Percentiles rank a stretch among this genome's conserved stretches.
These are phyloP conservation scores for Parastagonospora avenae DNA, from an alignment of 2,329 filamentous ascomycete species.

Conservation along the genomic window DNA sequence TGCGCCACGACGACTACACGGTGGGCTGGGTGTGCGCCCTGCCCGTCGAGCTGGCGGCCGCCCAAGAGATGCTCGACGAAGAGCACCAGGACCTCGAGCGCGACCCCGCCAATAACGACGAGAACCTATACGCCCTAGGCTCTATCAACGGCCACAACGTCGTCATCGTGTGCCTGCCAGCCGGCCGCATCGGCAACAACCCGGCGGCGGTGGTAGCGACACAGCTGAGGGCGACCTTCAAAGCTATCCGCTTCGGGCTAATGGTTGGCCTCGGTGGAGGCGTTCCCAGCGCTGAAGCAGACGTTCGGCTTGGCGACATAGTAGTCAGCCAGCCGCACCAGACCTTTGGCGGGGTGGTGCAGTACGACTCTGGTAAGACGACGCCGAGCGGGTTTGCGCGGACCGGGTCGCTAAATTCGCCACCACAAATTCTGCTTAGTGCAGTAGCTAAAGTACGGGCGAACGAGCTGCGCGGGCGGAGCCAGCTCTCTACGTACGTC, in stretches of 20 bases:
- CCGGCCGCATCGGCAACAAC: conserved; percentile 37
- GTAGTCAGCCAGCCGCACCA: conserved; percentile 7
- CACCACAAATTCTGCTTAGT: conserved; percentile 1
- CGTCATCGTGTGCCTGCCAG: conserved; percentile 40
- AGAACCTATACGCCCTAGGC: conserved; percentile 30
- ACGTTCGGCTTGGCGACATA: conserved; percentile 7
- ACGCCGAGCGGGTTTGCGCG: conserved; percentile 1
- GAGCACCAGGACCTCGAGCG: conserved; percentile 23
- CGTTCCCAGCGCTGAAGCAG: conserved; percentile 11
- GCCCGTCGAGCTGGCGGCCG: conserved; percentile 20
- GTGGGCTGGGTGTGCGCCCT: conserved; percentile 28
- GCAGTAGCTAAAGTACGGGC: conserved; percentile 1
- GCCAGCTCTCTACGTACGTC: neutral
- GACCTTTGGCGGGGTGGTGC: conserved; percentile 12
- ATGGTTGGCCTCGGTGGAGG: conserved; percentile 51
- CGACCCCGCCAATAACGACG: conserved; percentile 14
- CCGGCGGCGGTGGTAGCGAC: conserved; percentile 37
- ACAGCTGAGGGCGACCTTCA: conserved; percentile 35
- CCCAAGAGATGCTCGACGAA: conserved; percentile 10
- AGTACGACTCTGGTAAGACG: conserved; percentile 7
- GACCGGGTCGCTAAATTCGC: neutral
- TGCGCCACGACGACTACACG: conserved; percentile 25
- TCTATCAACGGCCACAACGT: conserved; percentile 37
- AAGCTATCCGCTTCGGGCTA: conserved; percentile 42
- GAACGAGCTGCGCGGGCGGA: neutral